Evolutionary conservation across 75 land plant species (phyloP), one percentile per base, ranked within the genome.

Genomic region (Chamaecyparis obtusa): DNA sequence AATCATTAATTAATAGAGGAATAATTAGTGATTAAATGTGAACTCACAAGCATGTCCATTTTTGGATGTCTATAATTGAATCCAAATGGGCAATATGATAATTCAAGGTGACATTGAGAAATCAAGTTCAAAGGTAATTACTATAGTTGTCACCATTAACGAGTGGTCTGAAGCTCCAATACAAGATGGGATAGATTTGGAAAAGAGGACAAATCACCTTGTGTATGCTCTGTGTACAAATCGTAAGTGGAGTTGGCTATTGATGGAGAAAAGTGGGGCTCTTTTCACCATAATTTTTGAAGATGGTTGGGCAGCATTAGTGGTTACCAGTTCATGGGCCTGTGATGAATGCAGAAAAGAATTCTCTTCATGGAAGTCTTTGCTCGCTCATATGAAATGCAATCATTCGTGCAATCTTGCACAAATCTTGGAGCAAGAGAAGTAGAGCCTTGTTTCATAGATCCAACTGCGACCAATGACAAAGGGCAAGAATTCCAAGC

Each of bases 381-480:
- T 94, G 54, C 92, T 93, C 74, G 92, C 91, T 0, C 95, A 94
- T 84, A 94, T 94, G 92, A 89, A 90, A 69, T 93, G 95, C 87
- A 92, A 90, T 37, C 90, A 93, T 21, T 89, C 86, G 51, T 39
- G 41, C 5, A 79, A 79, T 33, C 35, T 5, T 0, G 32, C 30
- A 67, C 71, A 67, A 27, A 67, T 67, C n/a, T 21, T 24, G 9
- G 13, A 71, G 2, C 7, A 6, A 2, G 75, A 71, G 35, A 39
- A 17, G 35, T 5, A 9, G 35, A 32, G 9, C 16, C 35, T 0
- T 4, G 16, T 37, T 33, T 5, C 81, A 44, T 9, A 24, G 83
- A 44, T 39, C 83, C 83, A 30, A 9, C 75, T 30, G 0, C 75
- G 13, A 74, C n/a, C 69, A 6, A 8, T 21, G 79, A 19, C 27